Evolutionary conservation across 805 yeast species (phyloP).

Genomic region (Starmerella floricola): DNA sequence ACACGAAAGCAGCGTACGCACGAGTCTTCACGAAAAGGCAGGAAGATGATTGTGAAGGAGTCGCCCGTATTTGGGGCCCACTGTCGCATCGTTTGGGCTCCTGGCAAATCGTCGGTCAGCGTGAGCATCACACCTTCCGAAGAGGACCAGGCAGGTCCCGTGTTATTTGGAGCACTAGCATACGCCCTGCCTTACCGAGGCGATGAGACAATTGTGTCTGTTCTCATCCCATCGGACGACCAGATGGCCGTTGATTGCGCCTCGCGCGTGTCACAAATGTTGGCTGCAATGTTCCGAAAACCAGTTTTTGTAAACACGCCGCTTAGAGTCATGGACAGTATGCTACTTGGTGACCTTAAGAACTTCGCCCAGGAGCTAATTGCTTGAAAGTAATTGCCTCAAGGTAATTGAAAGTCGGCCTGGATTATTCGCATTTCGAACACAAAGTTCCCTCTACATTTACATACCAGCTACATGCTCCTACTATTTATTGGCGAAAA

Average conservation of each 20-base stretch:
- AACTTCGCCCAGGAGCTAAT: neutral
- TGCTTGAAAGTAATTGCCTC: too few species aligned
- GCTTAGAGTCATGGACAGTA: slow-evolving; percentile 3
- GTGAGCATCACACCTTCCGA: slow-evolving; percentile 11
- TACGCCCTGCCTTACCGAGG: slow-evolving; percentile 19
- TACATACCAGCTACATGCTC: too few species aligned
- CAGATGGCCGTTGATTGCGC: slow-evolving; percentile 16
- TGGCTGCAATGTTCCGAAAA: slow-evolving; percentile 14
- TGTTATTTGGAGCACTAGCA: slow-evolving; percentile 21
- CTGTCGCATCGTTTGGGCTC: slow-evolving; percentile 13
- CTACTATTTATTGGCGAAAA: too few species aligned
- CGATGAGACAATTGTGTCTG: slow-evolving; percentile 6
- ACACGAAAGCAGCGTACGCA: neutral
- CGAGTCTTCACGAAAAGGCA: neutral
- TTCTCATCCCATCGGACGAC: slow-evolving; percentile 12
- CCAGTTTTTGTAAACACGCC: slow-evolving; percentile 22
- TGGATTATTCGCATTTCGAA: too few species aligned
- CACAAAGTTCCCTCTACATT: too few species aligned
- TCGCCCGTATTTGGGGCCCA: slow-evolving; percentile 13
- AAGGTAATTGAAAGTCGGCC: too few species aligned
- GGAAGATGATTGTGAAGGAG: slow-evolving; percentile 9
- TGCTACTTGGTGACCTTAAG: slow-evolving; percentile 6
- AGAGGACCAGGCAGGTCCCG: neutral
- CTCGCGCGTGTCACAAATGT: slow-evolving; percentile 13
- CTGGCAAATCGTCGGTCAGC: slow-evolving; percentile 14